Conservation (phyloP, 768 basidiomycete genomes). For the Boletus insuetus region DNA sequence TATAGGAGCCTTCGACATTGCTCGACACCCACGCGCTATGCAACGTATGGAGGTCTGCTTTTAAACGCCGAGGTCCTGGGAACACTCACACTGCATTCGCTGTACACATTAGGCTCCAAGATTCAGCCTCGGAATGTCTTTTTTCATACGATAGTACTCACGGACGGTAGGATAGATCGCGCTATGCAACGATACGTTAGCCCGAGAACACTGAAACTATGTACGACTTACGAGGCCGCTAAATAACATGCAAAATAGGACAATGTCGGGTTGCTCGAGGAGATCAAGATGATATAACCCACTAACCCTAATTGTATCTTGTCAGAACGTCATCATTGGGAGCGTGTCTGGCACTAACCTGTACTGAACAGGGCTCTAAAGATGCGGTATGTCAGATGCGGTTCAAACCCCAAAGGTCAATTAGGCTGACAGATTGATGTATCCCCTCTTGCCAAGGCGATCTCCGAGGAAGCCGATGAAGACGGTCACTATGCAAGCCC, state of each 20-base stretch:
- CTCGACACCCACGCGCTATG: constrained; percentile 67
- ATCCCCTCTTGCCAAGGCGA: constrained; percentile 50
- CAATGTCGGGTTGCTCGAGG: constrained; percentile 54
- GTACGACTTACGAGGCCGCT: constrained; percentile 57
- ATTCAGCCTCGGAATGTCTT: neutral
- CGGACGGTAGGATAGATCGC: constrained; percentile 49
- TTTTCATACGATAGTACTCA: constrained; percentile 26
- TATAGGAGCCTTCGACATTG: constrained; percentile 73
- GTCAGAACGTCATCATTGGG: neutral
- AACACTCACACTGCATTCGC: constrained; percentile 50
- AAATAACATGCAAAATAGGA: constrained; percentile 75
- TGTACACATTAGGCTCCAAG: constrained; percentile 10
- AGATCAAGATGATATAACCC: constrained; percentile 67
- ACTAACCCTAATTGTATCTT: constrained; percentile 36
- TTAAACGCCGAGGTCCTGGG: constrained; percentile 6
- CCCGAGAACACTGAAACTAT: neutral
- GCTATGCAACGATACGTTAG: constrained; percentile 16
- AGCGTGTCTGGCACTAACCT: constrained; percentile 19
- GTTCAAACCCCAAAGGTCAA: neutral
- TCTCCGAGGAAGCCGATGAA: constrained; percentile 62
- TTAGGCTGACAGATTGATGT: constrained; percentile 56
- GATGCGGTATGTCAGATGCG: constrained; percentile 5
- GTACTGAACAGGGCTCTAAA: constrained; percentile 29
- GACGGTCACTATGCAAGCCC: constrained; percentile 67
- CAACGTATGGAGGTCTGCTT: neutral